Conservation (phyloP, 176 grass and related monocot genomes). For the Rhynchospora pubera region DNA sequence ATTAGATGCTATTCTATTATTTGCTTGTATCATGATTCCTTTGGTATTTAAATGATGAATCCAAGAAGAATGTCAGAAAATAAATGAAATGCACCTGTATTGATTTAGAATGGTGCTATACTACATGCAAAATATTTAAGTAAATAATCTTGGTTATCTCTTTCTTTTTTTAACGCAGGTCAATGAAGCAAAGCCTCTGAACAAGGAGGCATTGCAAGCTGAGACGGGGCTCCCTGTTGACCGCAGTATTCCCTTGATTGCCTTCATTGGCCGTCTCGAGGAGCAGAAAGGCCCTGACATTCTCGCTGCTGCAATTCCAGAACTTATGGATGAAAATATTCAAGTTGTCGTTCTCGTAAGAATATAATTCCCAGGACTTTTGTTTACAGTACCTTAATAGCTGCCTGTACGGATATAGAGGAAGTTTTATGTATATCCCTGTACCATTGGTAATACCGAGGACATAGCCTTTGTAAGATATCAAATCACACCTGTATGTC, state of each 20-base stretch:
- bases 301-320: slow-evolving; percentile 59
- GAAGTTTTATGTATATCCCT: neutral
- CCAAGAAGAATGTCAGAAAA: neutral
- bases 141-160: neutral
- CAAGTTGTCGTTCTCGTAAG: slow-evolving; percentile 83
- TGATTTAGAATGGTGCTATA: neutral
- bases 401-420: neutral
- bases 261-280: slow-evolving; percentile 82
- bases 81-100: neutral
- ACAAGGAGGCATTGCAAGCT: slow-evolving; percentile 90
- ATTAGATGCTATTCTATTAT: neutral
- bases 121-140: neutral
- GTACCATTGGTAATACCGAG: neutral
- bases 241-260: slow-evolving; percentile 51
- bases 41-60: neutral
- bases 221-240: slow-evolving; percentile 62
- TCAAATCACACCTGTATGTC: neutral
- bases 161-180: slow-evolving; percentile 60
- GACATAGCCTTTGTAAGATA: neutral
- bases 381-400: neutral
- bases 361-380: slow-evolving; percentile 1
- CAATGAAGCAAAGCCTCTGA: slow-evolving; percentile 53
- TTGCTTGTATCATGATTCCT: neutral
- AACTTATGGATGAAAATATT: slow-evolving; percentile 52
- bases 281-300: slow-evolving; percentile 96